phyloP scores from a whole-genome alignment of 1,284 basidiomycete species.

The Pseudozyma hubeiensis region DNA sequence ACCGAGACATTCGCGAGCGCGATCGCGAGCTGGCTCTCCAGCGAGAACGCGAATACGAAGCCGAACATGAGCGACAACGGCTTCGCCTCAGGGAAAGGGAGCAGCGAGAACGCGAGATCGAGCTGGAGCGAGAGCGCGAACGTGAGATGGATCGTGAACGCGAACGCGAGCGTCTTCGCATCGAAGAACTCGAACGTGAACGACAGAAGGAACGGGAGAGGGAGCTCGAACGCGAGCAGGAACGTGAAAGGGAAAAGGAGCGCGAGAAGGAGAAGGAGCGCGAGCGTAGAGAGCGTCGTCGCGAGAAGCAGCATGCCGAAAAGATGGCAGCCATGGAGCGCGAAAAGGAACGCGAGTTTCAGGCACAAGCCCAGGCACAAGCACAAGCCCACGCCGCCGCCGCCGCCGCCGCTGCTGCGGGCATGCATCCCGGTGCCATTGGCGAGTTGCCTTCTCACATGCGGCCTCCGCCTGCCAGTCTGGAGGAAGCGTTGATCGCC shows the following conservation, averaged over 20 bases:
- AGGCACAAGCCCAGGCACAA: slow-evolving; percentile 41
- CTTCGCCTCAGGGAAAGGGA: slow-evolving; percentile 20
- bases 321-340: slow-evolving; percentile 43
- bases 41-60: slow-evolving; percentile 30
- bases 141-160: slow-evolving; percentile 18
- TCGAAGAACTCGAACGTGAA: slow-evolving; percentile 38
- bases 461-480: slow-evolving; percentile 31
- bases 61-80: slow-evolving; percentile 30
- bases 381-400: slow-evolving; percentile 44
- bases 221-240: slow-evolving; percentile 37
- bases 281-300: slow-evolving; percentile 37
- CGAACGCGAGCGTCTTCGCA: slow-evolving; percentile 18
- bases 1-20: slow-evolving; percentile 29
- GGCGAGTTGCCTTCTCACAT: slow-evolving; percentile 37
- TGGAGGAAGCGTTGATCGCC: slow-evolving; percentile 43
- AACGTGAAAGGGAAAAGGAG: slow-evolving; percentile 37
- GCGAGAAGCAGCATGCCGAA: slow-evolving; percentile 49
- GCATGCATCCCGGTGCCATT: slow-evolving; percentile 25
- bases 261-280: slow-evolving; percentile 44
- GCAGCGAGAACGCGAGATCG: slow-evolving; percentile 29
- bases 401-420: slow-evolving; percentile 31
- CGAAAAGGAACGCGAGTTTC: slow-evolving; percentile 38
- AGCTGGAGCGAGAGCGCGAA: slow-evolving; percentile 27
- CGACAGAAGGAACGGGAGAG: slow-evolving; percentile 22
- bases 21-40: slow-evolving; percentile 35